Base-by-base conservation (phyloP, 805 yeast genomes). In the Pichia nakasei region DNA sequence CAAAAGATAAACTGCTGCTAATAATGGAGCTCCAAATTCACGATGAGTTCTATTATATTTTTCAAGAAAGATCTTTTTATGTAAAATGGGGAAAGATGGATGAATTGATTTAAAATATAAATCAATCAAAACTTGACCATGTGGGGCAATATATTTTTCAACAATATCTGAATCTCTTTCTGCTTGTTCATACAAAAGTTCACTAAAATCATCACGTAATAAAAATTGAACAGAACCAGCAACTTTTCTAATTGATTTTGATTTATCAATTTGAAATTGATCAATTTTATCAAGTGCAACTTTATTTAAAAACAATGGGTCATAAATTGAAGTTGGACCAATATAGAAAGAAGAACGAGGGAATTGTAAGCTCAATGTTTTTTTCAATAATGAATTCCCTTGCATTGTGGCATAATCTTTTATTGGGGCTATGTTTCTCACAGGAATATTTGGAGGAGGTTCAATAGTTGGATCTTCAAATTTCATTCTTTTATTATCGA, bases 41-140 rank as follows among this genome's bases (percentile, higher is more conserved):
- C 95, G 73, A 59, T 87, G 94, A 1, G 97, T 87, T 44, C 97
- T 68, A 2, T 89, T 69, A 59, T 89, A 91, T 59, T 91, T 91
- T 55, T 91, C 97, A 48, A 91, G 58, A 54, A 91, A 93, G 7
- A 91, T 96, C 54, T 83, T 79, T 56, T 88, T 91, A 62, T 93
- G 97, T 41, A 91, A 64, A 11, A 91, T 81, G 0, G 97, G 98
- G 62, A 86, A 86, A 3, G 86, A 80, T 0, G 97, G 97, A 56
- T 91, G 97, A 29, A 89, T 80, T 17, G 85, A 76, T 49, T 88
- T 75, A 63, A 88, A 88, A 56, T 87, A 88, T 13, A 87, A 70
- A 51, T 85, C 87, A 32, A 86, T 78, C 43, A 86, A 67, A 11
- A 81, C 76, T 49, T 81, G 84, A 2, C 97, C 97, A 61, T 87